phyloP scores from a whole-genome alignment of 1,284 basidiomycete genomes.

The Hymenochaete sp. region DNA sequence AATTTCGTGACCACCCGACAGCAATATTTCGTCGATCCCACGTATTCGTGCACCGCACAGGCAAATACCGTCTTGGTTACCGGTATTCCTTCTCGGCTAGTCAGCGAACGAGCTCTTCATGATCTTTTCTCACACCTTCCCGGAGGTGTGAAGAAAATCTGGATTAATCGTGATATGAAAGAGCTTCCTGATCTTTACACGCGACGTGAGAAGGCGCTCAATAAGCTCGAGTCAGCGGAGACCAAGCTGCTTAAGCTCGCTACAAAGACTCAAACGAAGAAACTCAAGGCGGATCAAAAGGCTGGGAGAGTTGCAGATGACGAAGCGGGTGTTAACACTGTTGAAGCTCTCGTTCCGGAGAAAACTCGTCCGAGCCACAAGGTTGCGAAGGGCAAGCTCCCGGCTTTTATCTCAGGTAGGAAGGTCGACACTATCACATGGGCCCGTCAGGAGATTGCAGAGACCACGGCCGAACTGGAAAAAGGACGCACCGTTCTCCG shows the following conservation, averaged over 20 bases:
- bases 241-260: conserved; percentile 71
- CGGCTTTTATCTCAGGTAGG: conserved; percentile 54
- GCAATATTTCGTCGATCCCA: conserved; percentile 68
- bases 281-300: conserved; percentile 42
- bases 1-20: conserved; percentile 81
- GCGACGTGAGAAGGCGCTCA: conserved; percentile 63
- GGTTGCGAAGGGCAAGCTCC: conserved; percentile 47
- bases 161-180: conserved; percentile 84
- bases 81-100: conserved; percentile 74
- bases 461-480: conserved; percentile 19
- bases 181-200: conserved; percentile 79
- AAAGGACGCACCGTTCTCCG: conserved; percentile 8
- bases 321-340: conserved; percentile 21
- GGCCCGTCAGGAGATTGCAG: conserved; percentile 67
- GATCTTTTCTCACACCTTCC: conserved; percentile 68
- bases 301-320: conserved; percentile 15
- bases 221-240: conserved; percentile 82
- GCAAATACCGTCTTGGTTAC: conserved; percentile 88
- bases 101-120: conserved; percentile 57
- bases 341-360: conserved; percentile 55
- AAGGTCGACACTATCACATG: conserved; percentile 92
- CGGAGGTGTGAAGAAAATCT: conserved; percentile 81
- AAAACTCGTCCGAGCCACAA: conserved; percentile 75
- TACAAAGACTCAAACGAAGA: conserved; percentile 52
- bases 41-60: conserved; percentile 69